Conservation (phyloP, 768 basidiomycete species). For the Boletus tomentosulus region DNA sequence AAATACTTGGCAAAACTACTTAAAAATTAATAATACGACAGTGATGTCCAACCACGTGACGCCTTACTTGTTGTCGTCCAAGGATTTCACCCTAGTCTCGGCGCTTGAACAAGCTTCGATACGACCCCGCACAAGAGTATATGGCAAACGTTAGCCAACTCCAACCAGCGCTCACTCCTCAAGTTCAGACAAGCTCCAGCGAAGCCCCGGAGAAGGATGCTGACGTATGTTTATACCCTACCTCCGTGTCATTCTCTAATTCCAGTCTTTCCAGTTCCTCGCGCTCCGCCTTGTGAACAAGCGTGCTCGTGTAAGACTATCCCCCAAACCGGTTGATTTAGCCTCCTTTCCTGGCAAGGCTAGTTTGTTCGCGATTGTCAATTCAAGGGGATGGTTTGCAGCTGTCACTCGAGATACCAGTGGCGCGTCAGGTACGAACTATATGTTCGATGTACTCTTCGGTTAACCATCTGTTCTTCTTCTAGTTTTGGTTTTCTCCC, state of each 20-base stretch:
- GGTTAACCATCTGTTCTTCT: neutral
- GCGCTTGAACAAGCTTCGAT: neutral
- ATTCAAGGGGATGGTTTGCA: conserved; percentile 66
- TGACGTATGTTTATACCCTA: conserved; percentile 18
- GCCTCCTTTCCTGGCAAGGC: conserved; percentile 41
- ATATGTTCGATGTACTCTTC: neutral
- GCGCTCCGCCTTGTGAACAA: conserved; percentile 47
- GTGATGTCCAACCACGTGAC: neutral
- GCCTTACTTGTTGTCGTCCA: neutral
- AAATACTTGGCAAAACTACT: neutral
- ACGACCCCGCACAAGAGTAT: neutral
- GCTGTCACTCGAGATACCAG: conserved; percentile 43
- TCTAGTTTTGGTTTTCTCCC: conserved; percentile 58
- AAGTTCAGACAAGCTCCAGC: conserved; percentile 22
- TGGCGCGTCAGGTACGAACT: conserved; percentile 36
- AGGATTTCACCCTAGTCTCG: neutral
- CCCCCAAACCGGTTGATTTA: conserved; percentile 45
- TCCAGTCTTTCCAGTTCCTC: conserved; percentile 31
- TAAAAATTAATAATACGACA: neutral
- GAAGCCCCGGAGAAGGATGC: conserved; percentile 30
- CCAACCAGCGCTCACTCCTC: conserved; percentile 20
- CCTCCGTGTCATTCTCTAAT: conserved; percentile 2
- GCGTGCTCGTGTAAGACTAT: conserved; percentile 60
- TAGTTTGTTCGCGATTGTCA: conserved; percentile 55
- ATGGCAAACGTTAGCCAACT: conserved; percentile 34